Evolutionary conservation across 371 early-diverging fungal species (phyloP).

Genomic region (Phascolomyces articulosus): DNA sequence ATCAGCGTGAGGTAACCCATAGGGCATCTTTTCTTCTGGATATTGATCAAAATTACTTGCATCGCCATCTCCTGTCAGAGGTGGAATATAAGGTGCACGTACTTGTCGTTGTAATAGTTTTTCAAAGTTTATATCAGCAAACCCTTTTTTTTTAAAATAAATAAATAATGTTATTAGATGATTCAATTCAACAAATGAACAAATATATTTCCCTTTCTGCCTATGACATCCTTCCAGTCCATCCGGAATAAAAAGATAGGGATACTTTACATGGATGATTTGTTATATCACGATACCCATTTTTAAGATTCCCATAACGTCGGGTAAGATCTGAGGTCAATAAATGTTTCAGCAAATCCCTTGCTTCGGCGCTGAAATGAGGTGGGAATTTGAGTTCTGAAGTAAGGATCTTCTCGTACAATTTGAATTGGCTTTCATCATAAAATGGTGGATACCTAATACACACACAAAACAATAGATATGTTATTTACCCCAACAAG

Average conservation of each 20-base stretch:
- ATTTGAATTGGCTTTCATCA: conserved; percentile 84
- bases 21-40: conserved; percentile 73
- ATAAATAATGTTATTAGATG: not conserved
- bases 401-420: conserved; percentile 92
- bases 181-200: conserved; percentile 40
- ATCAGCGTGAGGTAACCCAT: conserved; percentile 41
- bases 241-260: too few relatives aligned
- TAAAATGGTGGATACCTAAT: conserved; percentile 87
- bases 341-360: conserved; percentile 87
- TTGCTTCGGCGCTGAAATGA: conserved; percentile 80
- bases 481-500: too few relatives aligned
- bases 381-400: conserved; percentile 84
- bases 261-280: conserved; percentile 65
- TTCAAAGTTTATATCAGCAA: conserved; percentile 91
- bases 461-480: not conserved
- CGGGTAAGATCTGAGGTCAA: conserved; percentile 85
- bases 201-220: conserved; percentile 80
- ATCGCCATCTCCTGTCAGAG: conserved; percentile 81
- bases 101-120: conserved; percentile 70
- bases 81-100: conserved; percentile 87
- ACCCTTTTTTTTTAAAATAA: conserved; percentile 55
- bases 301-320: conserved; percentile 89
- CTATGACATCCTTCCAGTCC: too few relatives aligned
- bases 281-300: conserved; percentile 78
- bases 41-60: conserved; percentile 93